Evolutionary conservation across 805 yeast genomes (phyloP), one percentile per base, ranked within the genome.

Genomic region (Brettanomyces anomalus): DNA sequence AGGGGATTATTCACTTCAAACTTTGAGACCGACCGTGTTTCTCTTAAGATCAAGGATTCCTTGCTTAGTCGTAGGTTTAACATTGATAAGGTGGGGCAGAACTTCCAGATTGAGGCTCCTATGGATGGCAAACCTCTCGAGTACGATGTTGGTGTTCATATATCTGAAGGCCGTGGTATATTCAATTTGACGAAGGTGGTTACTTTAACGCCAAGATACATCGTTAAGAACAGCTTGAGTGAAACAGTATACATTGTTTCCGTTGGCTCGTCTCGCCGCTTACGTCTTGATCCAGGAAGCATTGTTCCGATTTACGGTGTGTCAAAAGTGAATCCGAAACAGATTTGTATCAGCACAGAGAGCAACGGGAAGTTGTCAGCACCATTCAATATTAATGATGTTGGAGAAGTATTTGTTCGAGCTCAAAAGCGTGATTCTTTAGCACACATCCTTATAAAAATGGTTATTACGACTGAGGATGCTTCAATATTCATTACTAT

Each of bases 61-160:
- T 68, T 70, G 5, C 74, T 85, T 75, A 83, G 96, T 49, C 58
- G 67, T 1, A 85, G 86, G 2, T 67, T 86, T 39, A 81, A 95
- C 57, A 79, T 93, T 53, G 96, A 89, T 56, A 94, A 95, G 3
- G 73, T 90, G 43, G 98, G 98, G 0, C 90, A 88, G 49, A 68
- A 79, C 1, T 71, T 74, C 36, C 95, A 74, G 35, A 61, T 68
- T 3, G 60, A 57, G 18, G 66, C 70, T 4, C 74, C 74, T 32
- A 51, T 77, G 1, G 64, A 69, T 33, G 74, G 72, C 11, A 72
- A 59, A 59, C 77, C 60, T 53, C 57, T 56, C 3, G 96, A 88
- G 53, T 76, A 78, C 46, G 79, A 83, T 54, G 64, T 89, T 11
- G 97, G 97, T 13, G 62, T 89, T 21, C 68, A 75, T 24, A 76